Evolutionary conservation across 768 basidiomycete genomes (phyloP).

Genomic region (Lentinula lateritia): DNA sequence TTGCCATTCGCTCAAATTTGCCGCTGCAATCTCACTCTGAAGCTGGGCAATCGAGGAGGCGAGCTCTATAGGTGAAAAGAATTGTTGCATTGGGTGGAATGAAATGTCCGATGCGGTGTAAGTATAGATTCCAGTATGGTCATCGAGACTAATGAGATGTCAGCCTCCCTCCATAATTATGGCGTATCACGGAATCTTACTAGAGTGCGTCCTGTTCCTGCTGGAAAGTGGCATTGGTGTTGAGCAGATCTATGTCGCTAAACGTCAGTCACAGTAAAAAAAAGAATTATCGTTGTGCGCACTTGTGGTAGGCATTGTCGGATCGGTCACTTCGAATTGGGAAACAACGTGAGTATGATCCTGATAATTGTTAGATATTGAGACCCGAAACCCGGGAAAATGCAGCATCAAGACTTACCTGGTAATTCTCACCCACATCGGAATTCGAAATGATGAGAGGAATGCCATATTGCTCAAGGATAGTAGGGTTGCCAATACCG

Average conservation of each 20-base stretch:
- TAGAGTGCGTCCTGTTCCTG: not conserved
- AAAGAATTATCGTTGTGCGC: too few species aligned
- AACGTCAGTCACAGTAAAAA: too few species aligned
- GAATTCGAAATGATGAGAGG: conserved; percentile 28
- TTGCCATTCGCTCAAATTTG: not conserved
- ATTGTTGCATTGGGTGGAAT: conserved; percentile 1
- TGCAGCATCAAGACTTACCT: conserved; percentile 16
- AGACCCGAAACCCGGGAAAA: not conserved
- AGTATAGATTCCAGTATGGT: conserved; percentile 2
- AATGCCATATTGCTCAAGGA: conserved; percentile 27
- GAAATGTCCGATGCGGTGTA: not conserved
- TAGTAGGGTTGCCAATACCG: conserved; percentile 38
- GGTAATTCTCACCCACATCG: conserved; percentile 35
- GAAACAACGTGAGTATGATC: not conserved
- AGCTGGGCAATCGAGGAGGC: not conserved
- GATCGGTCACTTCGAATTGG: not conserved
- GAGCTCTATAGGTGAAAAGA: not conserved
- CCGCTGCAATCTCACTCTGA: not conserved
- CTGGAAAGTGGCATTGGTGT: not conserved
- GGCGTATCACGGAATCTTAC: not conserved
- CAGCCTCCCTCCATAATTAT: too few species aligned
- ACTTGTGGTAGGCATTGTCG: not conserved
- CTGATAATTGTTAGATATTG: not conserved
- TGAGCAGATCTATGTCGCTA: not conserved
- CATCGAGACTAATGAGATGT: not conserved